A percentile compares a stretch with the other conserved stretches of the same genome.
These are phyloP conservation scores for Neoboletus brunneissimus DNA, from an alignment of 768 basidiomycete species.

Conservation along the genomic window DNA sequence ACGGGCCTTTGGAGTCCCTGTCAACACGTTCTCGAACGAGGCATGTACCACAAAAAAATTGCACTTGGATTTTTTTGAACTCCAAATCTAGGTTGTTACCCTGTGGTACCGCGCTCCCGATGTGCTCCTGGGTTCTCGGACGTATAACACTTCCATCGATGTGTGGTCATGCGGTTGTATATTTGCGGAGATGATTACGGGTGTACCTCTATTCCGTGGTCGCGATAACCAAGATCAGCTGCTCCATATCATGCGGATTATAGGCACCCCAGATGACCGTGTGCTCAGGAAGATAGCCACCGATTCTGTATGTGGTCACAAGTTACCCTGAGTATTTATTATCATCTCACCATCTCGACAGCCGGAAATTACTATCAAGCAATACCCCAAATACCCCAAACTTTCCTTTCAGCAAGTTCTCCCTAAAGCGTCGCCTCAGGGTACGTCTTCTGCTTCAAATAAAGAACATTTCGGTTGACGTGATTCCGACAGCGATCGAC, in stretches of 20 bases:
- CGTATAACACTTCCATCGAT: slow-evolving; percentile 97
- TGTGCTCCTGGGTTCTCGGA: slow-evolving; percentile 93
- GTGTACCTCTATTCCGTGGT: slow-evolving; percentile 94
- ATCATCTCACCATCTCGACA: slow-evolving; percentile 27
- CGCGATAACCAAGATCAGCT: slow-evolving; percentile 97
- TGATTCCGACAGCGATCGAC: slow-evolving; percentile 63
- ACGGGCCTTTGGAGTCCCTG: slow-evolving; percentile 96
- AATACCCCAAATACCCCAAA: slow-evolving; percentile 84
- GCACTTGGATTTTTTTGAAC: not conserved
- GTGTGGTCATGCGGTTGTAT: slow-evolving; percentile 99
- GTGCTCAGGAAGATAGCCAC: slow-evolving; percentile 84
- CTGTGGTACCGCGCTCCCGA: slow-evolving; percentile 99
- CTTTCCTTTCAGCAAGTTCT: slow-evolving; percentile 78
- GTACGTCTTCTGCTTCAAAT: slow-evolving; percentile 35
- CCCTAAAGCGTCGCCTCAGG: slow-evolving; percentile 83
- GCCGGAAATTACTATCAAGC: slow-evolving; percentile 83
- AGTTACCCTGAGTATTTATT: not conserved
- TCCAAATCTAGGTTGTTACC: slow-evolving; percentile 80
- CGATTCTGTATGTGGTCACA: slow-evolving; percentile 66
- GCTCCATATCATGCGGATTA: slow-evolving; percentile 95
- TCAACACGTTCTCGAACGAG: slow-evolving; percentile 99
- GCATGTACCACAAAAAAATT: slow-evolving; percentile 31
- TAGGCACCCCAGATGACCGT: slow-evolving; percentile 90
- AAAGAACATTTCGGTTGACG: slow-evolving; percentile 1
- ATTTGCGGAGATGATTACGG: slow-evolving; percentile 99